A percentile compares a stretch with the other conserved stretches of the same genome.
These are phyloP conservation scores for Macrolepiota fuliginosa DNA, from an alignment of 768 basidiomycete species.

Conservation along the genomic window DNA sequence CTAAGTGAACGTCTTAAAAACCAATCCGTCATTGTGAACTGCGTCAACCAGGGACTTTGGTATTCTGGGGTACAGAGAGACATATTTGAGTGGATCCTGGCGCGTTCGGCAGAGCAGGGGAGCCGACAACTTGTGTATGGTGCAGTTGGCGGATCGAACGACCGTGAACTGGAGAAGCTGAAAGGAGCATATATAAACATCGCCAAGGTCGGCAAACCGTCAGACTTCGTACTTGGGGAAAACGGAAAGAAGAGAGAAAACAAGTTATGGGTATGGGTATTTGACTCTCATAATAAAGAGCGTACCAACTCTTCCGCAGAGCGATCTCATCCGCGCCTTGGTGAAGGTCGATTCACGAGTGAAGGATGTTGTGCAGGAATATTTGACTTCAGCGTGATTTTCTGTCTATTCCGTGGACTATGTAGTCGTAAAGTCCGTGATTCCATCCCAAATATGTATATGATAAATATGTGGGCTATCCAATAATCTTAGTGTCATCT, in stretches of 20 bases:
- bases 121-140: conserved; percentile 32
- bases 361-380: no score
- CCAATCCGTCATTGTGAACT: conserved; percentile 30
- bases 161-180: conserved; percentile 7
- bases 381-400: no score
- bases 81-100: conserved; percentile 22
- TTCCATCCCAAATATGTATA: neutral
- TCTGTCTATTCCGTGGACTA: no score
- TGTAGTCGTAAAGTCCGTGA: neutral
- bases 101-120: conserved; percentile 37
- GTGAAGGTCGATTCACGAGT: neutral
- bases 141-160: conserved; percentile 21
- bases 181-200: conserved; percentile 28
- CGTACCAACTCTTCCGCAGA: neutral
- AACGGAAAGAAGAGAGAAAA: conserved; percentile 24
- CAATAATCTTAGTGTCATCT: conserved; percentile 35
- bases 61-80: conserved; percentile 30
- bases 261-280: conserved; percentile 26
- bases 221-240: conserved; percentile 26
- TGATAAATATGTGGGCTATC: conserved; percentile 14
- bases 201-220: conserved; percentile 22
- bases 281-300: neutral
- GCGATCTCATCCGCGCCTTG: conserved; percentile 3
- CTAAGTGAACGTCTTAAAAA: conserved; percentile 29
- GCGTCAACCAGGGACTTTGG: conserved; percentile 46